Evolutionary conservation across 2,329 filamentous ascomycete species (phyloP), one percentile per base, ranked within the genome.

Genomic region (Penicillium corylophilum): DNA sequence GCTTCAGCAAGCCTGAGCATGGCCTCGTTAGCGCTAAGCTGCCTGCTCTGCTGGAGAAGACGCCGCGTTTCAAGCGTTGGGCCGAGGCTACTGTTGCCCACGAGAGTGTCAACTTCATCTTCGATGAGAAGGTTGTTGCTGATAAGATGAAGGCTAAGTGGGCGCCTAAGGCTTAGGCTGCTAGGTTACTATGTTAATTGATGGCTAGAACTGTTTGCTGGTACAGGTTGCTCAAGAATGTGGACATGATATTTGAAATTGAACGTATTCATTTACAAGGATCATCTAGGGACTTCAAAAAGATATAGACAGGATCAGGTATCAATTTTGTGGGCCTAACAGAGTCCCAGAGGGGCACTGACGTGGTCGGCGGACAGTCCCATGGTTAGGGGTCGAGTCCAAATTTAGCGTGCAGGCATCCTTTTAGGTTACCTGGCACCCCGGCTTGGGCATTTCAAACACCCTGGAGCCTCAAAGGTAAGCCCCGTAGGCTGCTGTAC

Each of bases 41-140:
- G 85, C 49, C 64, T 71, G 42, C 66, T 71, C 44, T 75, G 72
- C 18, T 71, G 86, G 49, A 73, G 51, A 76, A 76, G 50, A 73
- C 86, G n/a, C 88, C 88, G 1, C 81, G 80, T 50, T 90, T 89
- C 66, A 79, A 78, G 64, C 82, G 80, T 57, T 92, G 88, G 88
- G 82, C 82, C 0, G 73, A 82, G 52, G 80, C 78, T 1, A 80
- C 87, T 2, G 69, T 79, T 5, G 74, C 76, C 52, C 80, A 89
- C 50, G 81, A 85, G 15, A 90, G 85, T 59, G 87, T 93, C 15
- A 83, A 77, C 0, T 77, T 73, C 43, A 83, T 86, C 53, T 89
- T 77, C 62, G 69, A 88, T 48, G 83, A 83, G 70, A 69, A 79
- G 54, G 56, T 31, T 0, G 68, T 80, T 40, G 71, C 77, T 2